A percentile compares a stretch with the other conserved stretches of the same genome.
These are phyloP conservation scores for Athelia psychrophila DNA, from an alignment of 1,284 basidiomycete species.

Conservation along the genomic window DNA sequence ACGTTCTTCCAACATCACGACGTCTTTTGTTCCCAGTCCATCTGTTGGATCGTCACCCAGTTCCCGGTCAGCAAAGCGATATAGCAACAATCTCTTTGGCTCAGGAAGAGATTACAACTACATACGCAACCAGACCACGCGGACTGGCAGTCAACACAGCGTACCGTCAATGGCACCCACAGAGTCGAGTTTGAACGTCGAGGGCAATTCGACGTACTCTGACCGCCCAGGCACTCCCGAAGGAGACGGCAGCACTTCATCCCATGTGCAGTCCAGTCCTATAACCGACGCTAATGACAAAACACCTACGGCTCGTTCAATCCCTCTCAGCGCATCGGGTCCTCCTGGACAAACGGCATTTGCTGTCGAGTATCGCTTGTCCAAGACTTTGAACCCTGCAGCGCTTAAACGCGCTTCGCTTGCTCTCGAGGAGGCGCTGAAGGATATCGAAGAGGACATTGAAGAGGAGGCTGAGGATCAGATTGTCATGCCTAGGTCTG, in stretches of 20 bases:
- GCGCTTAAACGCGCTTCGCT: conserved; percentile 62
- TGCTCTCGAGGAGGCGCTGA: conserved; percentile 70
- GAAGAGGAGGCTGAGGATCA: conserved; percentile 61
- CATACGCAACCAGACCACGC: conserved; percentile 47
- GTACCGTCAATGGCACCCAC: conserved; percentile 50
- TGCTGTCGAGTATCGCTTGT: conserved; percentile 41
- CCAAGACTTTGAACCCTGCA: conserved; percentile 48
- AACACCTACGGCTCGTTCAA: conserved; percentile 33
- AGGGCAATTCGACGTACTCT: conserved; percentile 43
- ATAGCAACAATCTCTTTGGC: conserved; percentile 81
- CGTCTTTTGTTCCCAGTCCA: conserved; percentile 34
- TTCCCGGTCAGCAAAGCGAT: conserved; percentile 53
- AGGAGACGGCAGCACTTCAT: conserved; percentile 39
- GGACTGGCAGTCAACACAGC: conserved; percentile 42
- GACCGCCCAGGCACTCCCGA: conserved; percentile 56
- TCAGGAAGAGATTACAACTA: conserved; percentile 76
- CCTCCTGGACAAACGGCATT: conserved; percentile 31
- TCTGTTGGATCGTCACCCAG: conserved; percentile 44
- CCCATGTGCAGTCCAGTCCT: conserved; percentile 48
- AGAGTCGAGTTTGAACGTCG: conserved; percentile 39
- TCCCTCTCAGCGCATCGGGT: conserved; percentile 29
- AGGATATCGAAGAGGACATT: conserved; percentile 62
- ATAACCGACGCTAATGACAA: conserved; percentile 28
- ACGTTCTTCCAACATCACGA: conserved; percentile 40
- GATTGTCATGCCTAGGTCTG: conserved; percentile 67